Evolutionary conservation across 75 land plant genomes (phyloP), one percentile per base, ranked within the genome.

Genomic region (Isoetes taiwanensis): DNA sequence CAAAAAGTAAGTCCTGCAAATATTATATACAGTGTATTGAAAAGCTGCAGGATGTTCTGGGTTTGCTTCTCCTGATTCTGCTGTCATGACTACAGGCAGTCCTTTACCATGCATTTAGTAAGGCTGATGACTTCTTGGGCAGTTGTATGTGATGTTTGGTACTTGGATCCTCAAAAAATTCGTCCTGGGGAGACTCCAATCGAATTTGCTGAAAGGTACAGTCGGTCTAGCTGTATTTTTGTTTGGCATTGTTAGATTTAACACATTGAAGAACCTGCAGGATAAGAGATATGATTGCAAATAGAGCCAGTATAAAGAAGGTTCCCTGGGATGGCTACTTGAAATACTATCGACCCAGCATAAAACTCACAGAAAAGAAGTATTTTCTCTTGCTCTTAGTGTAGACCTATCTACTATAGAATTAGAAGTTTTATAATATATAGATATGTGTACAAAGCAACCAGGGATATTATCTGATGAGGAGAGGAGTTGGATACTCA

Each of bases 51-150:
- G 9, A 14, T 37, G 9, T 9, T 37, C 39, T 9, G 9, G 9
- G 14, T 14, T 14, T 37, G 9, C 14, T 37, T 9, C 39, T 14
- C 14, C 9, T 37, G 39, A 14, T 9, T 9, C 14, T 37, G 39
- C 39, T 37, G 39, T 9, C 14, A 9, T 37, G 39, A 37, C 26
- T 46, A 50, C 84, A 91, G 97, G 70, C 97, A 86, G 58, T 91
- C 97, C 19, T 91, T 91, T 40, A 86, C 94, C 23, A 83, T 70
- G 78, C 97, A 91, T 74, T 59, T 91, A 72, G 57, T 79, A 34
- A 85, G 76, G 46, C 76, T 91, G 58, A 91, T 91, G 97, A 86
- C 94, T 30, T 91, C 97, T 27, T 91, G 97, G 97, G 97, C 97
- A 60, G 94, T 91, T 30, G 94, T 91, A 37, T 91, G 97, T 72